Percentiles rank a stretch among this genome's conserved stretches.
Conservation (phyloP, 108 stramenopile species). For the Ochromonas danica region DNA sequence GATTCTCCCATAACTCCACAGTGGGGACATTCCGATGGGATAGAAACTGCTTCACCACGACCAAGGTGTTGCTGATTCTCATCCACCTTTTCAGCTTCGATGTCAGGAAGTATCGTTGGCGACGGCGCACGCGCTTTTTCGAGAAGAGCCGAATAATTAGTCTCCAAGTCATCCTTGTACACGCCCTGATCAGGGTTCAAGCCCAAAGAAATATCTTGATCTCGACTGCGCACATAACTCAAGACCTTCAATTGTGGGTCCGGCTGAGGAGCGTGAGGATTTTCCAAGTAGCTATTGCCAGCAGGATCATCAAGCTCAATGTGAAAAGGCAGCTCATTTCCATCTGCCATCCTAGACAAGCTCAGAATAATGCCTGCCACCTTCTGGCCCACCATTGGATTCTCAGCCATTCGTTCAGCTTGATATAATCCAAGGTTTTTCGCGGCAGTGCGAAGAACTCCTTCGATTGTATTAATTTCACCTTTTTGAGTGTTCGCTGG, state of each 20-base stretch:
- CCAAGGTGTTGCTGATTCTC: conserved; percentile 35
- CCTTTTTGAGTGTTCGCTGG: conserved; percentile 71
- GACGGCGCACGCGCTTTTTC: neutral
- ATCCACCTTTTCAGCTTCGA: neutral
- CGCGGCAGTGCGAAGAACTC: conserved; percentile 54
- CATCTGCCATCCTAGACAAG: conserved; percentile 36
- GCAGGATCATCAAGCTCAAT: conserved; percentile 60
- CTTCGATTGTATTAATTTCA: conserved; percentile 70
- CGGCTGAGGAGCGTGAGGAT: conserved; percentile 52
- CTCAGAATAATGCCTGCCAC: conserved; percentile 38
- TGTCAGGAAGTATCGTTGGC: neutral
- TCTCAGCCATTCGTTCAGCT: conserved; percentile 47
- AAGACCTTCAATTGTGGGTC: conserved; percentile 46
- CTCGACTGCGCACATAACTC: conserved; percentile 41
- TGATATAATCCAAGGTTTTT: conserved; percentile 42
- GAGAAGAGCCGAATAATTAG: neutral
- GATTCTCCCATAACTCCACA: conserved; percentile 48
- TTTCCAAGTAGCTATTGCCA: conserved; percentile 65
- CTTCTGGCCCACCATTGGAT: conserved; percentile 43
- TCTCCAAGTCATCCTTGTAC: conserved; percentile 39
- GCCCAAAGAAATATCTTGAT: conserved; percentile 38
- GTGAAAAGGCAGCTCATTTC: conserved; percentile 45
- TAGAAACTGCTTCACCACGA: neutral
- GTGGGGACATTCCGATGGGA: conserved; percentile 50
- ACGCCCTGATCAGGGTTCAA: conserved; percentile 40